phyloP scores from a whole-genome alignment of 495 filamentous ascomycete species.

The Venustampulla echinocandica region DNA sequence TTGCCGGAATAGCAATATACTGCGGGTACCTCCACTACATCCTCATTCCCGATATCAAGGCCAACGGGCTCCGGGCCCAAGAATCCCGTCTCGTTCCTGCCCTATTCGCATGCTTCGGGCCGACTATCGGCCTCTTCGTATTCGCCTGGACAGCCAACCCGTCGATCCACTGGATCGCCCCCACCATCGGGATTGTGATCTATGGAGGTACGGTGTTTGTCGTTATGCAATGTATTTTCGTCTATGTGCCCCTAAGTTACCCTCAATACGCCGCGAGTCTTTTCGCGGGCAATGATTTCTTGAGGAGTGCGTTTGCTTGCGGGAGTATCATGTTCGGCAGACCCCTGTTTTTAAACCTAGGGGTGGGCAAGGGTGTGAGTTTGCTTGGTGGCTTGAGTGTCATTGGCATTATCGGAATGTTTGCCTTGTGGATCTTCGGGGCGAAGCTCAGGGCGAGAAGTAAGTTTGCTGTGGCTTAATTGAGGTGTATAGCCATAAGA shows the following conservation, averaged over 20 bases:
- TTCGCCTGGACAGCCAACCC: slow-evolving; percentile 52
- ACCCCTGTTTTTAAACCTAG: slow-evolving; percentile 49
- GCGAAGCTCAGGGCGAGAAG: slow-evolving; percentile 35
- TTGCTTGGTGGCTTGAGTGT: slow-evolving; percentile 49
- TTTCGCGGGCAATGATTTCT: slow-evolving; percentile 56
- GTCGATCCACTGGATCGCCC: slow-evolving; percentile 53
- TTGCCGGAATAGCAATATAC: slow-evolving; percentile 46
- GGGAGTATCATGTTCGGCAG: slow-evolving; percentile 48
- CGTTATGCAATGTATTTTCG: slow-evolving; percentile 54
- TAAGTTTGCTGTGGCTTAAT: slow-evolving; percentile 35
- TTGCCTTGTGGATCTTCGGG: slow-evolving; percentile 44
- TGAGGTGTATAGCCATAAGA: too few relatives aligned
- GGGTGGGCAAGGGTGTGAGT: slow-evolving; percentile 45
- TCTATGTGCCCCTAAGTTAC: slow-evolving; percentile 54
- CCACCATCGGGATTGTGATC: slow-evolving; percentile 49
- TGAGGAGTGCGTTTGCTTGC: slow-evolving; percentile 46
- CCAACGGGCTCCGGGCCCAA: slow-evolving; percentile 37
- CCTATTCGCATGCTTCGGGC: slow-evolving; percentile 42
- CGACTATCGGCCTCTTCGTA: slow-evolving; percentile 53
- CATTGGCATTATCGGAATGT: slow-evolving; percentile 49
- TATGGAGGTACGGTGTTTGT: slow-evolving; percentile 38
- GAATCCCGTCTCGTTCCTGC: slow-evolving; percentile 50
- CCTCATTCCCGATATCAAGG: slow-evolving; percentile 40
- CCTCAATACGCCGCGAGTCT: slow-evolving; percentile 53
- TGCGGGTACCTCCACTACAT: slow-evolving; percentile 41